Evolutionary conservation across 192 early-diverging fungal genomes (phyloP), one percentile per base, ranked within the genome.

Genomic region (Funneliformis geosporum): DNA sequence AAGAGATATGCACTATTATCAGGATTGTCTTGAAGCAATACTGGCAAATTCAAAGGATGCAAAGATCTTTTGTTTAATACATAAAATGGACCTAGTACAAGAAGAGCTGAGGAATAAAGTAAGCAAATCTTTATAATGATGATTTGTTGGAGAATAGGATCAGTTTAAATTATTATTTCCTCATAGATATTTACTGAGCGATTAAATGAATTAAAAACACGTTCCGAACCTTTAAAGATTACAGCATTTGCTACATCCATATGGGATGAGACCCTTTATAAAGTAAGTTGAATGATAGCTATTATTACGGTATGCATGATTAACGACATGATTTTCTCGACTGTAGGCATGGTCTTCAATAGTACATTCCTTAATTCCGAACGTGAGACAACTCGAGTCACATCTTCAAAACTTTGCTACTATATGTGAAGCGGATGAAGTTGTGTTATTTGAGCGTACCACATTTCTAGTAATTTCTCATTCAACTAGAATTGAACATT

Each of bases 71-170:
- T 97, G 96, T 70, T 85, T 99, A 65, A 92, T 99, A 74, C 98
- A 99, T 82, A 99, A 99, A 82, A 98, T 99, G 94, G 98, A 99
- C 88, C 88, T 97, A 72, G 91, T 98, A 33, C 90, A 86, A 70
- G 93, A 93, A 60, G 87, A 91, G 3, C 85, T 92, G 61, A 84
- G 94, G 59, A 93, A 94, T 47, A 80, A 77, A 74, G 91, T 95
- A 77, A 82, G 61, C 61, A 44, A 46, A 75, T 28, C 44, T 60
- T 47, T 42, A 50, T 23, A 80, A 23, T 76, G 27, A 25, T 18
- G 28, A 27, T 47, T 3, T 25, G 12, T 78, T 76, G n/a, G 6
- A 7, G 6, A 78, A 70, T 47, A 70, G 16, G 5, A 76, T 23
- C 2, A 38, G 62, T 8, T 82, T 50, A n/a, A 27, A 81, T 83